Evolutionary conservation across 352 stramenopile genomes (phyloP).

Genomic region (Elongisporangium anandrum): DNA sequence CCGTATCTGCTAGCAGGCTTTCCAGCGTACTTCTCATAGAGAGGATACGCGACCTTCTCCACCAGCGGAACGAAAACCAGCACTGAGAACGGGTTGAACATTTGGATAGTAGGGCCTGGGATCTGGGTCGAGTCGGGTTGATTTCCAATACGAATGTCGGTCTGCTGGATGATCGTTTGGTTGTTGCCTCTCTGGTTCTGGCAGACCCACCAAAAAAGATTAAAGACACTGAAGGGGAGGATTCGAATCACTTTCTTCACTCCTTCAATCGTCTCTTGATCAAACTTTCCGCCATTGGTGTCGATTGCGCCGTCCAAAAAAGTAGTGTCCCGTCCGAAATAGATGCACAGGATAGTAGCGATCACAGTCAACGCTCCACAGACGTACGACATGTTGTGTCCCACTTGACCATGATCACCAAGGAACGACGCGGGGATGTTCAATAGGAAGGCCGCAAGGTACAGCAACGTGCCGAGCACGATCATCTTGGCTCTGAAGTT

Average conservation of each 20-base stretch:
- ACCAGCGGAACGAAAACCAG: constrained; percentile 27
- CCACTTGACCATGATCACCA: constrained; percentile 18
- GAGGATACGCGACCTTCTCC: constrained; percentile 30
- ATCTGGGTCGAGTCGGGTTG: constrained; percentile 27
- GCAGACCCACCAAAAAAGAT: constrained; percentile 42
- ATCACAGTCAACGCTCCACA: constrained; percentile 22
- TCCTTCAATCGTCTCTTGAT: constrained; percentile 28
- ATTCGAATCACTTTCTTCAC: constrained; percentile 44
- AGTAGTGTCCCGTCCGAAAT: constrained; percentile 25
- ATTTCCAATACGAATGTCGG: constrained; percentile 33
- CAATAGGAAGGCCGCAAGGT: constrained; percentile 26
- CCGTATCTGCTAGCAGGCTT: constrained; percentile 35
- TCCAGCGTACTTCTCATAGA: constrained; percentile 23
- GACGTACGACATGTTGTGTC: constrained; percentile 37
- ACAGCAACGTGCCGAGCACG: constrained; percentile 20
- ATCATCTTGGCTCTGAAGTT: constrained; percentile 21
- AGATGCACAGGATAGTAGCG: constrained; percentile 35
- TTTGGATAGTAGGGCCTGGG: constrained; percentile 30
- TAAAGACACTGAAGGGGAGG: constrained; percentile 42
- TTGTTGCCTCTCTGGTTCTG: constrained; percentile 61
- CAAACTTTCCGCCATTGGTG: constrained; percentile 24
- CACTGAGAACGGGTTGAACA: constrained; percentile 33
- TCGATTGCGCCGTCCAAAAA: constrained; percentile 37
- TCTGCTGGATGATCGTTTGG: constrained; percentile 56
- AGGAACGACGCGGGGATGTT: constrained; percentile 51